phyloP scores from a whole-genome alignment of 169 alveolate species.

The Plasmodium gaboni region DNA sequence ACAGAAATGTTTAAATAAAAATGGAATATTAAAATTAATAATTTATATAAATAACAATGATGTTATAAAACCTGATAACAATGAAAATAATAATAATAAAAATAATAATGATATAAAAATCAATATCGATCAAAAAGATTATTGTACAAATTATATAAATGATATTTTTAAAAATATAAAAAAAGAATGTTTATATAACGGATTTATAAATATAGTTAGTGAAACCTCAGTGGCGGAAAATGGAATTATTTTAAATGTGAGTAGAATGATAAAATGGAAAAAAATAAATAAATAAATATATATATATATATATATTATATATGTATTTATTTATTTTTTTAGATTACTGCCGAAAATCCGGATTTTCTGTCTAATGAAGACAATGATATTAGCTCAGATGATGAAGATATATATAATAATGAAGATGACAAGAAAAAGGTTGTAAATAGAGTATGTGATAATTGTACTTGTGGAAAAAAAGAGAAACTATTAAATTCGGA shows the following conservation, averaged over 20 bases:
- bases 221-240: constrained; percentile 40
- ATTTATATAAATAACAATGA: constrained; percentile 27
- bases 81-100: not conserved
- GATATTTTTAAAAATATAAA: constrained; percentile 31
- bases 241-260: constrained; percentile 62
- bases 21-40: constrained; percentile 29
- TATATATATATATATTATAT: not conserved
- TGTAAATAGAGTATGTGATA: constrained; percentile 73
- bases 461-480: constrained; percentile 74
- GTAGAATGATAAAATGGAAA: not conserved
- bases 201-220: constrained; percentile 32
- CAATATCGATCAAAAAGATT: constrained; percentile 2
- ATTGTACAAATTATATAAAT: no score
- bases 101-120: not conserved
- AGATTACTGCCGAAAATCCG: constrained; percentile 70
- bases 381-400: constrained; percentile 23
- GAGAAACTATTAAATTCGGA: constrained; percentile 21
- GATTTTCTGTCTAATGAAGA: constrained; percentile 50
- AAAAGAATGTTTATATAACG: constrained; percentile 64
- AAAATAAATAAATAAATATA: no score
- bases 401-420: constrained; percentile 43
- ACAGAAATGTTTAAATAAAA: constrained; percentile 55
- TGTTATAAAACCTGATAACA: not conserved
- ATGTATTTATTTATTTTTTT: not conserved
- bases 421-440: constrained; percentile 56